Evolutionary conservation across 345 rosid species (phyloP), one percentile per base, ranked within the genome.

Genomic region (Eucalyptus cloeziana): DNA sequence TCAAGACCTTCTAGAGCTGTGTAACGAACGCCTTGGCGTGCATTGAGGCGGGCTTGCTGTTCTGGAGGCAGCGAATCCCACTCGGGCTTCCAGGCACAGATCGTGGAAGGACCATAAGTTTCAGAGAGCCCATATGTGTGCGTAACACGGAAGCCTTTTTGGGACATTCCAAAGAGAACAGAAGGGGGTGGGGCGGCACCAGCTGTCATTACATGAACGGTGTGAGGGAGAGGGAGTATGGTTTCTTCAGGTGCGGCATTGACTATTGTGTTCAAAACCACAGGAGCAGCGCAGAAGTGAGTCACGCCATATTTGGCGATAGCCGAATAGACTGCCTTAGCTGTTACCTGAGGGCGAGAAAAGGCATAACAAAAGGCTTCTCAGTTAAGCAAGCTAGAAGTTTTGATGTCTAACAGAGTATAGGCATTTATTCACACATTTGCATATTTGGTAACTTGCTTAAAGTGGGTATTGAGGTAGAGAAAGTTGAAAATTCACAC

Each of bases 101-200:
- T 91, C 0, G 98, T 94, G 52, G 97, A 94, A 37, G 99, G 99
- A 33, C 99, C 99, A 17, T 94, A 96, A 51, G 98, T 95, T 93
- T 98, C 99, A 27, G 99, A 95, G 89, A 96, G 98, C 49, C 99
- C 99, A 56, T 96, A 97, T 19, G 97, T 94, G 94, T 97, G 98
- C 49, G 99, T 91, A 71, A 96, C 95, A 12, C 94, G 94, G 92
- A 98, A 97, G 88, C 98, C 99, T 47, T 92, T 95, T 85, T 94
- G 92, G 54, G 95, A 92, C 99, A 97, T 97, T 49, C 92, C 93
- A 67, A 87, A 91, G 93, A 96, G 96, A 62, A 96, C 91, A 13
- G 99, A 93, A 86, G 96, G 97, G 24, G 99, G 97, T 9, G 99
- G 99, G 43, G 99, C 96, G 51, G 97, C 98, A 87, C 99, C 99